Conservation (phyloP, 2,329 filamentous ascomycete species). For the Cordyceps cateniannulata region DNA sequence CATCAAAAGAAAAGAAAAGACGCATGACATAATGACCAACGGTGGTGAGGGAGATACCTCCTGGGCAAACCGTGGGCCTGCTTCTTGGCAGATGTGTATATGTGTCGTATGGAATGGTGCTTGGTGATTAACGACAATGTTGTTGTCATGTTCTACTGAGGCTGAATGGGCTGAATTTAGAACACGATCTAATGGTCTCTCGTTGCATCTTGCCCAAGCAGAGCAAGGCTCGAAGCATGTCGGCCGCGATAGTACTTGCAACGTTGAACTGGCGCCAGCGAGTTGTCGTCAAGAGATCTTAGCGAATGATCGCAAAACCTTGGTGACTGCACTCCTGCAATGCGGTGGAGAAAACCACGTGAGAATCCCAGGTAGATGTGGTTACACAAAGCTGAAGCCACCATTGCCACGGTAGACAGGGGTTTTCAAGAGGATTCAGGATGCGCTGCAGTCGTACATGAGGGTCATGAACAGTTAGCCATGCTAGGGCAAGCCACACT, state of each 20-base stretch:
- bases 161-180: neutral
- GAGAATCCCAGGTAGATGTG: slow-evolving; percentile 2
- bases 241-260: neutral
- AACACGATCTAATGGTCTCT: too few species aligned
- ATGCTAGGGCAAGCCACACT: neutral
- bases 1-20: neutral
- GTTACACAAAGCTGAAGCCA: slow-evolving; percentile 9
- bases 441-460: neutral
- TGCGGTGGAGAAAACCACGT: slow-evolving; percentile 10
- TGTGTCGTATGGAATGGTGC: neutral
- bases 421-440: neutral
- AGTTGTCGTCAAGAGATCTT: slow-evolving; percentile 5
- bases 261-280: neutral
- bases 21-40: too few species aligned
- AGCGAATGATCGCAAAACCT: neutral
- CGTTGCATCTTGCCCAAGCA: too few species aligned
- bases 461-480: neutral
- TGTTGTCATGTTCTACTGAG: neutral
- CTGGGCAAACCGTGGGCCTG: too few species aligned
- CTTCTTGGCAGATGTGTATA: too few species aligned
- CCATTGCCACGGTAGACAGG: neutral
- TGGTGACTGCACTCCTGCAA: slow-evolving; percentile 9
- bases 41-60: too few species aligned
- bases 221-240: neutral
- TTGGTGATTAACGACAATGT: neutral